These are phyloP conservation scores for Stemphylium beticola DNA, from an alignment of 2,329 filamentous ascomycete genomes.

Conservation along the genomic window DNA sequence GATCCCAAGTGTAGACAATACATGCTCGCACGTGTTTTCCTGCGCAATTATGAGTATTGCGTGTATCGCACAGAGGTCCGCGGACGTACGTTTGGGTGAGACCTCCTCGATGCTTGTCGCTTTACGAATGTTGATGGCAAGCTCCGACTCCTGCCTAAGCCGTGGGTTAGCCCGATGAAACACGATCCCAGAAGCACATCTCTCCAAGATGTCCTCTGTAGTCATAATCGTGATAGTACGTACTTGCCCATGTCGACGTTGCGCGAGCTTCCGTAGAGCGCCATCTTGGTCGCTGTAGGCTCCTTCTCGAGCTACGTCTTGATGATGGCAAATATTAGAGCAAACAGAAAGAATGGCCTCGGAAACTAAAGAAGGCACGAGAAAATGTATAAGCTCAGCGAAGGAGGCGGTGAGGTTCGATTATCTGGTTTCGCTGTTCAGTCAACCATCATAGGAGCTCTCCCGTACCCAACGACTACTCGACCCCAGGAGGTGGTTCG, in stretches of 20 bases:
- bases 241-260: constrained; percentile 69
- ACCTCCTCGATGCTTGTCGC: constrained; percentile 71
- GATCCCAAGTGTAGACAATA: constrained; percentile 99
- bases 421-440: constrained; percentile 11
- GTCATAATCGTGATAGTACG: constrained; percentile 24
- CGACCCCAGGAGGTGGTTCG: constrained; percentile 28
- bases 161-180: background rate
- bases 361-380: constrained; percentile 13
- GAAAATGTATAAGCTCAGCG: constrained; percentile 7
- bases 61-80: constrained; percentile 5
- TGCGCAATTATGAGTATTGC: constrained; percentile 46
- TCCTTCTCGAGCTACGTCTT: constrained; percentile 15
- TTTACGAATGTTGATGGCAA: constrained; percentile 71
- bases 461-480: constrained; percentile 10
- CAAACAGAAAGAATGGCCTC: background rate
- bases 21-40: constrained; percentile 96
- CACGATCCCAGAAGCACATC: background rate
- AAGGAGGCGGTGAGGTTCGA: constrained; percentile 7
- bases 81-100: constrained; percentile 66
- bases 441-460: constrained; percentile 24
- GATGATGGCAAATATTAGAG: constrained; percentile 12
- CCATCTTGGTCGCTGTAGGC: constrained; percentile 37
- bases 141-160: constrained; percentile 65
- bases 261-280: constrained; percentile 55
- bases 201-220: background rate